Conservation (phyloP, 441 rosid species). For the Rhodomyrtus psidioides region DNA sequence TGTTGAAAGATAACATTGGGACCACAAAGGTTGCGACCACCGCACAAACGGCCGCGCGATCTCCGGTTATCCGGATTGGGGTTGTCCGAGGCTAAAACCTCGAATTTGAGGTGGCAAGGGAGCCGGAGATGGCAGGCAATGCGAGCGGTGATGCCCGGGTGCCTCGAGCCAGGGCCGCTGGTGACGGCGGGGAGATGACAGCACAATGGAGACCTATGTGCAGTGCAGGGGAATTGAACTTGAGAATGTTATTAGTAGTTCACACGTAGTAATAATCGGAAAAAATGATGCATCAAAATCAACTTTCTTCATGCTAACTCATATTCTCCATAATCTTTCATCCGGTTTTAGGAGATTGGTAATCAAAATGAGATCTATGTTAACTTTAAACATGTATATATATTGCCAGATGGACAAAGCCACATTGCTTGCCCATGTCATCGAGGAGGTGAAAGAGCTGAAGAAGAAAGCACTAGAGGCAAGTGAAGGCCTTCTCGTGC, state of each 20-base stretch:
- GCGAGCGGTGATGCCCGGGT: not conserved
- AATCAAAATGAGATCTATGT: not conserved
- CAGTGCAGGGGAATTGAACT: not conserved
- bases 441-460: conserved; percentile 45
- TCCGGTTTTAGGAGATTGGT: not conserved
- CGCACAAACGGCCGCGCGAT: not conserved
- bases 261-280: not conserved
- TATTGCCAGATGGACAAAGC: conserved; percentile 61
- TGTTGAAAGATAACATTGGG: not conserved
- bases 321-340: not conserved
- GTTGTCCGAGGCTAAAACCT: not conserved
- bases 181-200: not conserved
- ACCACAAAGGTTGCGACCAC: not conserved
- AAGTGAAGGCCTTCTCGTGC: conserved; percentile 37
- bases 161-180: not conserved
- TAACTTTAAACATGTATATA: not conserved
- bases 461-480: conserved; percentile 40
- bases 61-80: not conserved
- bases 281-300: not conserved
- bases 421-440: conserved; percentile 57
- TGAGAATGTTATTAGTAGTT: not conserved
- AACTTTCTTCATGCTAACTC: not conserved
- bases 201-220: not conserved
- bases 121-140: not conserved
- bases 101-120: not conserved